Conservation (phyloP, 1,284 basidiomycete species). For the Austropuccinia psidii region DNA sequence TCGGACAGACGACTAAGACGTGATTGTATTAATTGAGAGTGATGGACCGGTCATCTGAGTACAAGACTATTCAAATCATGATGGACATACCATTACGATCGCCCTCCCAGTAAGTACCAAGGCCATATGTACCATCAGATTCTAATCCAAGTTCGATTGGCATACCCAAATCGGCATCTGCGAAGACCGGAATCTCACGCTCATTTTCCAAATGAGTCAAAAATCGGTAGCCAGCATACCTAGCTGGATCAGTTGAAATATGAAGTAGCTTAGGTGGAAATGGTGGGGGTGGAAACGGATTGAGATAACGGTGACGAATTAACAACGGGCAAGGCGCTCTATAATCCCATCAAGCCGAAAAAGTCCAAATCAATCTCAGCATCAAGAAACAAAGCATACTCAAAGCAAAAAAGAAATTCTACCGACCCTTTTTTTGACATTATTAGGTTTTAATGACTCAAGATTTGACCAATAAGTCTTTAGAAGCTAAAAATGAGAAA, state of each 20-base stretch:
- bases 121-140: conserved; percentile 51
- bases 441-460: no score
- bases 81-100: conserved; percentile 43
- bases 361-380: not conserved
- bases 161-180: conserved; percentile 90
- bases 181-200: conserved; percentile 77
- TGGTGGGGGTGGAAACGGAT: conserved; percentile 84
- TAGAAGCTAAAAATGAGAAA: no score
- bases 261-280: conserved; percentile 87
- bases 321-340: conserved; percentile 53
- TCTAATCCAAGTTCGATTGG: conserved; percentile 74
- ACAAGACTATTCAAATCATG: conserved; percentile 45
- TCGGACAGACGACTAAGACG: conserved; percentile 2
- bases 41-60: conserved; percentile 57
- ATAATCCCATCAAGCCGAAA: not conserved
- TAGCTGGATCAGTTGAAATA: conserved; percentile 72
- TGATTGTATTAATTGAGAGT: not conserved
- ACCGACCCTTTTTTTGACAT: no score
- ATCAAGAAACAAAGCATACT: no score
- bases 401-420: no score
- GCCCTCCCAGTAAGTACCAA: conserved; percentile 62
- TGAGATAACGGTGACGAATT: conserved; percentile 81
- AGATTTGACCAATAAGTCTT: no score
- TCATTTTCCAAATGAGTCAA: conserved; percentile 69
- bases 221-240: conserved; percentile 76